Evolutionary conservation across 495 filamentous ascomycete genomes (phyloP), one percentile per base, ranked within the genome.

Genomic region (Podospora appendiculata): DNA sequence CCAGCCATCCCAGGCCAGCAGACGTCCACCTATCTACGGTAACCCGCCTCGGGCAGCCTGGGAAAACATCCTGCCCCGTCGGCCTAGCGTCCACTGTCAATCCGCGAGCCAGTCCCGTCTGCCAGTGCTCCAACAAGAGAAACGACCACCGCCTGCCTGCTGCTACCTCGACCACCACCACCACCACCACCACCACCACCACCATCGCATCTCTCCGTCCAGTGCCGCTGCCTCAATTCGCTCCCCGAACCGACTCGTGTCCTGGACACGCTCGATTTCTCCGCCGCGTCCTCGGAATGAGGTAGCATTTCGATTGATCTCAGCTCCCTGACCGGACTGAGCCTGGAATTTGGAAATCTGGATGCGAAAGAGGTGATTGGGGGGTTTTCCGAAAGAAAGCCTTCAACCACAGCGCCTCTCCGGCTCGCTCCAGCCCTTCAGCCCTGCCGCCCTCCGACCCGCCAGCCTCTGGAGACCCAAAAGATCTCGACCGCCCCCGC

Each of bases 251-350:
- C 32, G 48, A 32, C 16, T 32, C 16, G 45, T 51, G 58, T 52
- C 50, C 36, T 33, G 46, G 45, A 52, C 51, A 51, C 57, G 50
- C 47, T 52, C 54, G 55, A 58, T 49, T 45, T 32, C 18, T 55
- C 41, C 55, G 45, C 45, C 61, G 58, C 54, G 43, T 58, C 48
- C 41, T 41, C 71, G 74, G 70, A 74, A 78, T 78, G 74, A 66
- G 73, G 74, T 78, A 78, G 69, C 67, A 65, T 58, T 54, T 55
- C 67, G 63, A 65, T 59, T 67, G 66, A 55, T 63, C 73, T 78
- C 74, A 76, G 74, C 67, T 75, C 74, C 74, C 64, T 74, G 59
- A 67, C 70, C 64, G 74, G 74, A 77, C 74, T 77, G 74, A 73
- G 74, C 61, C 54, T 55, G 48, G 43, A 41, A 51, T 47, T 17